phyloP scores from a whole-genome alignment of 2,329 filamentous ascomycete species.

The Monosporascus sp. region DNA sequence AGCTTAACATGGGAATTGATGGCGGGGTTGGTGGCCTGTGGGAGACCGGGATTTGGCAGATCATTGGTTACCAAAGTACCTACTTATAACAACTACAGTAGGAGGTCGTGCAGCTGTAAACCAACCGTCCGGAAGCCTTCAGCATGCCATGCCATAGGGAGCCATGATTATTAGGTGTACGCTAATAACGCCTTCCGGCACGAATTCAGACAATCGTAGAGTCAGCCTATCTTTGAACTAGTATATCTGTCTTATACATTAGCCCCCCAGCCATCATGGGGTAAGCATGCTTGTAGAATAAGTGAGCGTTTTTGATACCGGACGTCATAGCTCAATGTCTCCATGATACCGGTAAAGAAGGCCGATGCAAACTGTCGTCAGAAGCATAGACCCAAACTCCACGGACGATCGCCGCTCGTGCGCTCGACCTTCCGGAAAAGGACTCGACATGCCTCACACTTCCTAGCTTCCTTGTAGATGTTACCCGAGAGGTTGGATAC shows the following conservation, averaged over 20 bases:
- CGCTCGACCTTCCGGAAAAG: neutral
- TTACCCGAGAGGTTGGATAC: neutral
- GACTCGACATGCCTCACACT: neutral
- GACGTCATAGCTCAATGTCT: neutral
- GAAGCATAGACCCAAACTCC: neutral
- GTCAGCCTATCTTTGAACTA: neutral
- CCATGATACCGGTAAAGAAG: neutral
- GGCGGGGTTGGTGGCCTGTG: neutral
- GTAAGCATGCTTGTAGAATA: no score
- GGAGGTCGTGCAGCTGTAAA: neutral
- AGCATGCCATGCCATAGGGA: neutral
- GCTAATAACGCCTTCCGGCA: no score
- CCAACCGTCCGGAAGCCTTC: neutral
- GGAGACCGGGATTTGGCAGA: neutral
- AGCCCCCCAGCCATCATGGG: no score
- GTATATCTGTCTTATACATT: no score
- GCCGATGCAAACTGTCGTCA: neutral
- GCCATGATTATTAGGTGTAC: no score
- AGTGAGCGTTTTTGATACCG: no score
- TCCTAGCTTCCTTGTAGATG: neutral
- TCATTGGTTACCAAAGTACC: neutral
- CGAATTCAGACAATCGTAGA: neutral
- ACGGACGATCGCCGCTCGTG: neutral
- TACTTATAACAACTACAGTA: neutral
- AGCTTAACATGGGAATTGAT: neutral